Conservation (phyloP, 2,329 filamentous ascomycete genomes). For the Neofusicoccum kwambonambiense region DNA sequence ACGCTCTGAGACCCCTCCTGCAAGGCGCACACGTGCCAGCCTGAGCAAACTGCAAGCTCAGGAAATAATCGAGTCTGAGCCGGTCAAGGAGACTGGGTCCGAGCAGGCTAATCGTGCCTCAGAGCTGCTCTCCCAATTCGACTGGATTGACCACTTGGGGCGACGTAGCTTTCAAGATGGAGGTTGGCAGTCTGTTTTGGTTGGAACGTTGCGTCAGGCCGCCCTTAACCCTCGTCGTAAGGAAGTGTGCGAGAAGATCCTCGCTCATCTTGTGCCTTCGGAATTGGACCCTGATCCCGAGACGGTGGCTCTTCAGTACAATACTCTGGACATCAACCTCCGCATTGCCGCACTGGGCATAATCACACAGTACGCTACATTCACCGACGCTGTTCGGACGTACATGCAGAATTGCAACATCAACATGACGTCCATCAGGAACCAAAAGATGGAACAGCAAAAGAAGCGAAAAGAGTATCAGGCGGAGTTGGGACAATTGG, state of each 20-base stretch:
- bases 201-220: conserved; percentile 81
- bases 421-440: conserved; percentile 91
- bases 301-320: conserved; percentile 71
- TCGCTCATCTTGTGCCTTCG: conserved; percentile 77
- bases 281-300: conserved; percentile 72
- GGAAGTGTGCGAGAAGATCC: conserved; percentile 72
- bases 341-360: conserved; percentile 80
- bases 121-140: conserved; percentile 70
- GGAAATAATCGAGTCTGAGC: neutral
- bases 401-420: conserved; percentile 92
- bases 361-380: conserved; percentile 78
- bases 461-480: conserved; percentile 66
- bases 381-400: conserved; percentile 80
- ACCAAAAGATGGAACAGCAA: conserved; percentile 93
- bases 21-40: conserved; percentile 80
- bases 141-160: conserved; percentile 82
- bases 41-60: conserved; percentile 60
- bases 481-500: conserved; percentile 66
- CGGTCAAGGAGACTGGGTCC: neutral
- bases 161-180: conserved; percentile 83
- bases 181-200: conserved; percentile 87
- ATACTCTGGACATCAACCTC: conserved; percentile 75
- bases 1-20: conserved; percentile 58
- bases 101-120: conserved; percentile 58
- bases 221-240: conserved; percentile 72